Conservation (phyloP, 805 yeast species). For the Lipomyces chichibuensis region DNA sequence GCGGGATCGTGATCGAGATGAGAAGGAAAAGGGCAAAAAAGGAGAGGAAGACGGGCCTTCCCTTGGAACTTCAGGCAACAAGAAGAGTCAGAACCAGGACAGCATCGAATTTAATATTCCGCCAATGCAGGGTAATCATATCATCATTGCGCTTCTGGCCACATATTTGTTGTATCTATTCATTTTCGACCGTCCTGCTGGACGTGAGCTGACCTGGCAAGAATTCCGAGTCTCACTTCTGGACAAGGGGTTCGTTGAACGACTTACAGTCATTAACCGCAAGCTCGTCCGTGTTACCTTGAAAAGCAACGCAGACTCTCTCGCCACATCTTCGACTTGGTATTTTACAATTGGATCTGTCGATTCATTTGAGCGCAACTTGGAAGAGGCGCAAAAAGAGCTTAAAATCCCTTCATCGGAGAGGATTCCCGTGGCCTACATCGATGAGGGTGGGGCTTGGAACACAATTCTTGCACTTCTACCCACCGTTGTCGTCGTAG, state of each 20-base stretch:
- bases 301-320: slow-evolving; percentile 56
- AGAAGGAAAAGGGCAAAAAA: slow-evolving; percentile 3
- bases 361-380: slow-evolving; percentile 79
- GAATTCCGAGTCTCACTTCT: slow-evolving; percentile 78
- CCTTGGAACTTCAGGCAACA: slow-evolving; percentile 1
- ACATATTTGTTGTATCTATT: slow-evolving; percentile 19
- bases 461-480: slow-evolving; percentile 70
- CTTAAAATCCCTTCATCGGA: slow-evolving; percentile 62
- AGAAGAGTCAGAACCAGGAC: slow-evolving; percentile 4
- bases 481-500: slow-evolving; percentile 88
- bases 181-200: slow-evolving; percentile 22
- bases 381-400: slow-evolving; percentile 75
- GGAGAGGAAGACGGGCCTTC: slow-evolving; percentile 1
- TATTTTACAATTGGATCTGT: slow-evolving; percentile 85
- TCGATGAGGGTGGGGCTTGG: slow-evolving; percentile 67
- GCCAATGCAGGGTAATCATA: slow-evolving; percentile 20
- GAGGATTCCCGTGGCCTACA: slow-evolving; percentile 80
- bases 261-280: slow-evolving; percentile 75
- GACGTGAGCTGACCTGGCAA: slow-evolving; percentile 79
- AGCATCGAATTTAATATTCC: slow-evolving; percentile 30
- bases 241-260: slow-evolving; percentile 75
- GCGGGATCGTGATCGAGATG: slow-evolving; percentile 4
- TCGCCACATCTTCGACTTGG: slow-evolving; percentile 45
- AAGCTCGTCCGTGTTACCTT: slow-evolving; percentile 71
- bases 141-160: slow-evolving; percentile 15